A percentile compares a stretch with the other conserved stretches of the same genome.
Evolutionary conservation across 139 green algal genomes (phyloP).

Genomic region (Auxenochlorella pyrenoidosa): DNA sequence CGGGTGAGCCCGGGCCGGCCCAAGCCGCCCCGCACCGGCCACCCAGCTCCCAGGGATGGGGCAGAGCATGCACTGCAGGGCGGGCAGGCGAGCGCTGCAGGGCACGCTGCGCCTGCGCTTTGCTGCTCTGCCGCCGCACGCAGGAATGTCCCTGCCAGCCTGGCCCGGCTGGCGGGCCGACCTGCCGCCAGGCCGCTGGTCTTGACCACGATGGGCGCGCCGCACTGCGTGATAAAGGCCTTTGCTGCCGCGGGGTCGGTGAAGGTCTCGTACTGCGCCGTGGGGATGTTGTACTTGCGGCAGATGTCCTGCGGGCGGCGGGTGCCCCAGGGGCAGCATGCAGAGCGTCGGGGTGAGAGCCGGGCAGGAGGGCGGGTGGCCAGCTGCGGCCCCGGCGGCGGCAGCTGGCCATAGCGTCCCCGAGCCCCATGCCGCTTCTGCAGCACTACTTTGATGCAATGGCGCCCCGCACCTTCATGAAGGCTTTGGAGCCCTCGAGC

Average conservation of each 20-base stretch:
- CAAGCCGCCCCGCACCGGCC: too few relatives aligned
- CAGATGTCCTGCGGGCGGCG: neutral
- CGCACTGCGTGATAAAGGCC: constrained; percentile 77
- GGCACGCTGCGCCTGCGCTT: too few relatives aligned
- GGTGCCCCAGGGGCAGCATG: neutral
- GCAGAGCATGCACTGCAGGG: too few relatives aligned
- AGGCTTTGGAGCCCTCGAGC: constrained; percentile 96
- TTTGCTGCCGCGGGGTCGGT: constrained; percentile 73
- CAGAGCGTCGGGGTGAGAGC: neutral
- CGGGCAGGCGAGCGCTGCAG: too few relatives aligned
- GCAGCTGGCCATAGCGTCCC: too few relatives aligned
- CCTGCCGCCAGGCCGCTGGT: constrained; percentile 94
- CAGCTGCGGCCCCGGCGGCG: neutral
- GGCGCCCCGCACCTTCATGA: constrained; percentile 84
- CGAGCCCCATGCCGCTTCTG: too few relatives aligned
- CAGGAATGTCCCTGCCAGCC: too few relatives aligned
- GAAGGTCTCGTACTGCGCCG: constrained; percentile 89
- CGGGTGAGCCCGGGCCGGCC: too few relatives aligned
- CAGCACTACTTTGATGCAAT: too few relatives aligned
- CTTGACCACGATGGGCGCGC: constrained; percentile 97
- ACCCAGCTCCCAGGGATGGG: too few relatives aligned
- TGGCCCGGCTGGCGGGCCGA: neutral
- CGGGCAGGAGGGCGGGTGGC: too few relatives aligned
- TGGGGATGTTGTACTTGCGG: constrained; percentile 94
- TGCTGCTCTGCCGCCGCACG: too few relatives aligned